Evolutionary conservation across 2,329 filamentous ascomycete species (phyloP).

Genomic region (Colletotrichum falcatum): DNA sequence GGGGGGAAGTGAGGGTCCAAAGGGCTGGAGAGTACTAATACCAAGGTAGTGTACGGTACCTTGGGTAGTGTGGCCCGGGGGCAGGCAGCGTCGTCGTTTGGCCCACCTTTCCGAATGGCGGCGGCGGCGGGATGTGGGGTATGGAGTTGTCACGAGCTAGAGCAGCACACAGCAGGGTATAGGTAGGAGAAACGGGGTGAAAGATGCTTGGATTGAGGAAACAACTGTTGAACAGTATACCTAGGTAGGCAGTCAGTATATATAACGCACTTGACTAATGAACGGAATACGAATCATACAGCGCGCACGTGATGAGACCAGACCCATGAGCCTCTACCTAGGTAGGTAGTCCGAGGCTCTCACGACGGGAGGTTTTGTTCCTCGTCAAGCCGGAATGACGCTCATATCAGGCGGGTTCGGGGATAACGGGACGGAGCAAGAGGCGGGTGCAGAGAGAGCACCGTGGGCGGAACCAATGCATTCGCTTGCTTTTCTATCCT

Average conservation of each 20-base stretch:
- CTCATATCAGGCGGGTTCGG: background rate
- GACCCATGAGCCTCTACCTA: background rate
- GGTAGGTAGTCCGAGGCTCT: too few species aligned
- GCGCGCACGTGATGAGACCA: background rate
- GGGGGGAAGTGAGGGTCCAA: conserved; percentile 1
- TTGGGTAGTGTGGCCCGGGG: conserved; percentile 5
- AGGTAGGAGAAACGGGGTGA: background rate
- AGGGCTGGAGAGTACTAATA: too few species aligned
- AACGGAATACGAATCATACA: background rate
- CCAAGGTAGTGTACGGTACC: background rate
- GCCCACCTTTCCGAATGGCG: conserved; percentile 32
- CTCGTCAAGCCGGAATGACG: background rate
- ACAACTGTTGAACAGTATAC: background rate
- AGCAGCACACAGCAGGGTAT: background rate
- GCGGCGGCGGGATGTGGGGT: conserved; percentile 36
- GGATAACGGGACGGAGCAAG: background rate
- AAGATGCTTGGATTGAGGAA: background rate
- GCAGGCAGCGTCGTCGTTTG: conserved; percentile 8
- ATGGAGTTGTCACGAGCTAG: background rate
- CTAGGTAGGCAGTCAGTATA: too few species aligned
- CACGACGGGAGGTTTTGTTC: background rate
- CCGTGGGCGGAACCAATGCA: conserved; percentile 25
- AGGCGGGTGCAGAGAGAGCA: background rate
- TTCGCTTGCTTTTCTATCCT: conserved; percentile 24
- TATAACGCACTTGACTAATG: background rate